A percentile compares a stretch with the other conserved stretches of the same genome.
Evolutionary conservation across 2,329 filamentous ascomycete species (phyloP).

Genomic region (Beauveria asiatica): DNA sequence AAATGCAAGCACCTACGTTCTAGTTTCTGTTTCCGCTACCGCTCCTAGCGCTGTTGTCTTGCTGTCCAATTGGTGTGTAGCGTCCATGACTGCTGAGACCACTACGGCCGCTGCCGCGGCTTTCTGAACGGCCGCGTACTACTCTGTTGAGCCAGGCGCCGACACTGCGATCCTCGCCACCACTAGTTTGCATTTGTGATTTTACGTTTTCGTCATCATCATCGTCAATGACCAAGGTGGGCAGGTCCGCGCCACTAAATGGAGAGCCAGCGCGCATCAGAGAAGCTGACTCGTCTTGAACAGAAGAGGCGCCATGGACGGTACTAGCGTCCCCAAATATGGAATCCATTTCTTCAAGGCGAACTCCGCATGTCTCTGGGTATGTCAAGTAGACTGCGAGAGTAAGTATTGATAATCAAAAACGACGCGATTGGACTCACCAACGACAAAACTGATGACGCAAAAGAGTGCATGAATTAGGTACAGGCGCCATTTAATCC

Average conservation of each 20-base stretch:
- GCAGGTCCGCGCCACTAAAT: conserved; percentile 67
- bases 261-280: conserved; percentile 67
- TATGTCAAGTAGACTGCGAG: conserved; percentile 87
- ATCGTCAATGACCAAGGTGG: conserved; percentile 69
- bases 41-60: conserved; percentile 25
- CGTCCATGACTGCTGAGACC: conserved; percentile 31
- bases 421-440: conserved; percentile 46
- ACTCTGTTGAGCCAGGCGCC: conserved; percentile 42
- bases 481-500: conserved; percentile 89
- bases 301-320: conserved; percentile 65
- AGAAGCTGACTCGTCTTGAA: conserved; percentile 73
- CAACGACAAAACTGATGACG: conserved; percentile 87
- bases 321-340: conserved; percentile 91
- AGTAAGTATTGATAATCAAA: conserved; percentile 15
- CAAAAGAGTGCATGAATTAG: conserved; percentile 96
- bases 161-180: conserved; percentile 33
- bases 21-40: conserved; percentile 19
- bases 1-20: conserved; percentile 26
- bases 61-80: conserved; percentile 34
- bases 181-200: conserved; percentile 26
- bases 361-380: conserved; percentile 90
- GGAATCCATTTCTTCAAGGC: conserved; percentile 92
- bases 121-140: conserved; percentile 31
- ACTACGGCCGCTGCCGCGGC: conserved; percentile 29
- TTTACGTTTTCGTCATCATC: conserved; percentile 45